Evolutionary conservation across 148 eudicot species (phyloP), one percentile per base, ranked within the genome.

Genomic region (Heliamphora exappendiculata): DNA sequence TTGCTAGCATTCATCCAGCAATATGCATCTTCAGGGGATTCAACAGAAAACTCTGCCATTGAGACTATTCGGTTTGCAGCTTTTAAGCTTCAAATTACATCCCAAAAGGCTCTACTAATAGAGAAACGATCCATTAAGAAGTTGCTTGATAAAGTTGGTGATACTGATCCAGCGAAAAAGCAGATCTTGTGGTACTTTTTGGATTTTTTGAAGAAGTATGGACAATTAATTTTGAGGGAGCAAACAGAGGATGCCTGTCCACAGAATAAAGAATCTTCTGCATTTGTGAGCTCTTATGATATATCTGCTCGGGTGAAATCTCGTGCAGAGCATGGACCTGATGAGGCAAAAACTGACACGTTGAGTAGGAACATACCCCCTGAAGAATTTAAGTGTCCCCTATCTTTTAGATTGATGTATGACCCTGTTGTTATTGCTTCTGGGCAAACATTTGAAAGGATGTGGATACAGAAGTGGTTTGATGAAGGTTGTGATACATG

Each of bases 341-440:
- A 75, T 24, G 85, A 82, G 31, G 78, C 79, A 50, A 81, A 53
- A 70, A 42, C 53, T 26, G 76, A 86, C 70, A 76, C 50, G 75
- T 65, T 78, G 26, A 60, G 50, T 50, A 77, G 78, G 55, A 70
- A 75, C 12, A 66, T 57, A 39, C 87, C 88, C 1, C 97, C 92
- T 6, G 89, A 90, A 67, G 97, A 90, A 78, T 90, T 90, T 74
- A 80, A 72, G 74, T 92, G 97, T 75, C 91, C 89, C 50, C 59
- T 94, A 72, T 90, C 97, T 39, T 88, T 63, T 3, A 81, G 80
- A 77, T 80, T 94, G 78, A 89, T 94, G 96, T 66, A 84, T 81
- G 97, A 92, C 76, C 98, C 98, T 49, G 98, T 92, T 14, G 83
- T 92, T 66, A 92, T 89, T 78, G 88, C 87, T 76, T 92, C 98